Percentiles rank a stretch among this genome's conserved stretches.
Evolutionary conservation across 768 basidiomycete species (phyloP).

Genomic region (Mycena maculata): DNA sequence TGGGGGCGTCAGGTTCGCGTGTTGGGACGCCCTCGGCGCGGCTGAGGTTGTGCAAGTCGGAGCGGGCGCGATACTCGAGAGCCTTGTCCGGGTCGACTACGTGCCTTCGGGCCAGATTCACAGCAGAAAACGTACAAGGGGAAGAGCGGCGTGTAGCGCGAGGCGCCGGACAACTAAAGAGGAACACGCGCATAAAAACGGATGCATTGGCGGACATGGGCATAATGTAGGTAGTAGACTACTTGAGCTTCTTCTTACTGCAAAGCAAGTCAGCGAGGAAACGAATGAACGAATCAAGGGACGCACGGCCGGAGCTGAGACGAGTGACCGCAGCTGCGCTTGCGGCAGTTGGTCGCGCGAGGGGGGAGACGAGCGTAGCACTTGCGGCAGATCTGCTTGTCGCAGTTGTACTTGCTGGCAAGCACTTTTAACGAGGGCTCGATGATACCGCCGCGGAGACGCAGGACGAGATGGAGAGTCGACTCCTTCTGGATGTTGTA

Average conservation of each 20-base stretch:
- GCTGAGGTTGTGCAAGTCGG: no score
- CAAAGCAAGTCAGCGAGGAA: conserved; percentile 24
- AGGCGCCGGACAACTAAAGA: no score
- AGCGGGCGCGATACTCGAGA: no score
- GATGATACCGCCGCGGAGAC: conserved; percentile 98
- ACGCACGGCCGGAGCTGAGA: conserved; percentile 91
- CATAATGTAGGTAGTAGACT: conserved; percentile 47
- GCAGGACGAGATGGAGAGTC: conserved; percentile 80
- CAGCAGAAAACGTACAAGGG: no score
- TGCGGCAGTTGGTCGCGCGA: conserved; percentile 99
- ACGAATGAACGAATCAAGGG: background rate
- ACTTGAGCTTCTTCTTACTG: conserved; percentile 97
- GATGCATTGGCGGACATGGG: no score
- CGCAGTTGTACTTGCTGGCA: conserved; percentile 98
- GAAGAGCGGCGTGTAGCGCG: no score
- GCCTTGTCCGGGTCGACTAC: no score
- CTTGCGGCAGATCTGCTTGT: conserved; percentile 99
- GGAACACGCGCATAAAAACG: background rate
- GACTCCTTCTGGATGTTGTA: conserved; percentile 99
- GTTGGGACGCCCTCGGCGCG: no score
- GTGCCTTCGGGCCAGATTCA: no score
- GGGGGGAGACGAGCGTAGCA: conserved; percentile 99
- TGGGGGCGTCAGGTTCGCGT: no score
- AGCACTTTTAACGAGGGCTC: conserved; percentile 98
- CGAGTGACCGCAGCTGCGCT: conserved; percentile 91